Percentiles rank a stretch among this genome's conserved stretches.
Conservation (phyloP, 495 filamentous ascomycete species). For the Margaritispora aquatica region DNA sequence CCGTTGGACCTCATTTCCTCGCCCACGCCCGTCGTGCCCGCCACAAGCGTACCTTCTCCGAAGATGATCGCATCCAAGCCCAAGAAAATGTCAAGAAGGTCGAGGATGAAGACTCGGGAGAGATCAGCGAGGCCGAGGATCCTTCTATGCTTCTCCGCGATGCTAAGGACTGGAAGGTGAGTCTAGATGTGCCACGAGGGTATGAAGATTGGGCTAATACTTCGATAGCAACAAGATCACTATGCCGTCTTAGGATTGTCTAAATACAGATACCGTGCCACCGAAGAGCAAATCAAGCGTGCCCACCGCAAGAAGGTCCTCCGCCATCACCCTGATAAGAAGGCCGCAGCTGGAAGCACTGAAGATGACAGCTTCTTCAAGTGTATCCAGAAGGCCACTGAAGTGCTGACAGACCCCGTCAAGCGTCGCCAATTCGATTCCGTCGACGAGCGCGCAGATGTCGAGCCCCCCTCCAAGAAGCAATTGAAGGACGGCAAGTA, state of each 20-base stretch:
- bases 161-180: slow-evolving; percentile 98
- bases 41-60: slow-evolving; percentile 95
- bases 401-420: slow-evolving; percentile 83
- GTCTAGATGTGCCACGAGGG: slow-evolving; percentile 6
- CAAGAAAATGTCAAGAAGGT: slow-evolving; percentile 91
- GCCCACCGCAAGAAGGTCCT: slow-evolving; percentile 99
- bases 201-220: slow-evolving; percentile 23
- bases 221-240: slow-evolving; percentile 79
- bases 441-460: slow-evolving; percentile 86
- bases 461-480: slow-evolving; percentile 90
- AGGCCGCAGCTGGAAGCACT: slow-evolving; percentile 76
- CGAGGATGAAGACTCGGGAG: slow-evolving; percentile 82
- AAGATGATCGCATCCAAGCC: slow-evolving; percentile 95
- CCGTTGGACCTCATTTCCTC: slow-evolving; percentile 94
- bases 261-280: slow-evolving; percentile 86
- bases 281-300: slow-evolving; percentile 95
- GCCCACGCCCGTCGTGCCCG: slow-evolving; percentile 94
- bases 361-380: slow-evolving; percentile 99
- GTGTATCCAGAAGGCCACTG: slow-evolving; percentile 97
- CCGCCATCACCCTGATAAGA: slow-evolving; percentile 98
- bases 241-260: slow-evolving; percentile 93
- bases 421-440: slow-evolving; percentile 96
- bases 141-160: slow-evolving; percentile 84
- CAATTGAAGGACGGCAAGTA: slow-evolving; percentile 75
- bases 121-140: slow-evolving; percentile 90